A percentile compares a stretch with the other conserved stretches of the same genome.
Evolutionary conservation across 139 green algal species (phyloP).

Genomic region (Coelastrella sp.): DNA sequence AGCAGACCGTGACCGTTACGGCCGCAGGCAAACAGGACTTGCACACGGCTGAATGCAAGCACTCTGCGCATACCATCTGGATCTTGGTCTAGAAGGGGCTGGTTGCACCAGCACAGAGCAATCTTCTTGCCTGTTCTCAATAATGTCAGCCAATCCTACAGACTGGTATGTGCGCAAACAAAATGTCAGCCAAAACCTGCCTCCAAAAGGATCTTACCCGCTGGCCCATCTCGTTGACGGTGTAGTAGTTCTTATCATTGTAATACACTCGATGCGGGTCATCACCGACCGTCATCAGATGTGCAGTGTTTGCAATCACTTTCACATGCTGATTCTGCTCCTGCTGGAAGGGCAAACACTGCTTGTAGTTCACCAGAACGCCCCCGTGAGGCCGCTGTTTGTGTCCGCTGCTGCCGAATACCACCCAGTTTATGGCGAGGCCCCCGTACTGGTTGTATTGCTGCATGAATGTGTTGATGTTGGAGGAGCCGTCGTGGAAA

Average conservation of each 20-base stretch:
- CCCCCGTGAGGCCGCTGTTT: conserved; percentile 19
- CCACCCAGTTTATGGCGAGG: conserved; percentile 60
- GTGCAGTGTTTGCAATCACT: conserved; percentile 37
- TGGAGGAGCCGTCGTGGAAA: conserved; percentile 26
- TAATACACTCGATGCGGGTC: conserved; percentile 57
- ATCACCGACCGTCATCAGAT: conserved; percentile 50
- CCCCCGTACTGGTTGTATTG: conserved; percentile 56
- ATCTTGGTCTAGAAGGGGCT: no score
- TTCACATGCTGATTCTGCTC: conserved; percentile 55
- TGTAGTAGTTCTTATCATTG: background rate
- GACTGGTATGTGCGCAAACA: no score
- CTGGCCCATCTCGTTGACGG: conserved; percentile 54
- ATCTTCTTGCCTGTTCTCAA: no score
- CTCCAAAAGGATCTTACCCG: background rate
- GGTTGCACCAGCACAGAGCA: no score
- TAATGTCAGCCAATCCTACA: no score
- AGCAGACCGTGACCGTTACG: no score
- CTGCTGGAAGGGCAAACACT: conserved; percentile 43
- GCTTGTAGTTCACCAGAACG: conserved; percentile 52
- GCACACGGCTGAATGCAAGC: no score
- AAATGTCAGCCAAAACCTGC: no score
- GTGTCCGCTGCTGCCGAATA: conserved; percentile 62
- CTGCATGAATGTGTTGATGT: conserved; percentile 54
- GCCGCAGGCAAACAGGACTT: no score
- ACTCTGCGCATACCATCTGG: no score